Conservation (phyloP, 805 yeast genomes). For the Candida railenensis region DNA sequence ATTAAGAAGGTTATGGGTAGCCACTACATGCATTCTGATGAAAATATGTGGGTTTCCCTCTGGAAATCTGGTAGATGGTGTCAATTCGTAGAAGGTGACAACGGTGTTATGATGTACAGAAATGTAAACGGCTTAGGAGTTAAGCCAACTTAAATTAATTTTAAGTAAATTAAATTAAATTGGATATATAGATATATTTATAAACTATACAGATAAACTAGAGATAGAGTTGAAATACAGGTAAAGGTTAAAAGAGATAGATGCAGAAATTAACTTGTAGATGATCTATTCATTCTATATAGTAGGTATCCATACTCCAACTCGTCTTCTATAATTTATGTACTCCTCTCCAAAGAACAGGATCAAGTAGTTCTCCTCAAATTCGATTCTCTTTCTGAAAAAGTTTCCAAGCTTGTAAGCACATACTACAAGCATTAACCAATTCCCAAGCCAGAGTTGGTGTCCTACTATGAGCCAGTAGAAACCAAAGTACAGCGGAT, state of each 20-base stretch:
- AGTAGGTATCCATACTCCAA: constrained; percentile 57
- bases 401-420: constrained; percentile 61
- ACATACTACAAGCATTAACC: constrained; percentile 56
- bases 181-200: too few relatives aligned
- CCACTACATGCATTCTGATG: constrained; percentile 49
- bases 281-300: neutral
- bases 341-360: constrained; percentile 75
- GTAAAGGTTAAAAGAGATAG: too few relatives aligned
- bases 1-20: constrained; percentile 53
- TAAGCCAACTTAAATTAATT: constrained; percentile 12
- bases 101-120: constrained; percentile 65
- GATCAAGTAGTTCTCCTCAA: constrained; percentile 67
- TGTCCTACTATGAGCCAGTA: constrained; percentile 92
- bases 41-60: constrained; percentile 55
- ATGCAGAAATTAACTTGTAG: too few relatives aligned
- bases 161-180: neutral
- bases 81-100: constrained; percentile 68
- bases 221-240: too few relatives aligned
- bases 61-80: constrained; percentile 63
- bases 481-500: constrained; percentile 91
- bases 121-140: constrained; percentile 57
- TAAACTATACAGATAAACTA: too few relatives aligned
- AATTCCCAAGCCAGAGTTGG: constrained; percentile 69
- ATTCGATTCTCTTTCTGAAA: constrained; percentile 62
- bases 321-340: constrained; percentile 44